These are phyloP conservation scores for Paramecium sexaurelia DNA, from an alignment of 73 alveolate species.

Conservation along the genomic window DNA sequence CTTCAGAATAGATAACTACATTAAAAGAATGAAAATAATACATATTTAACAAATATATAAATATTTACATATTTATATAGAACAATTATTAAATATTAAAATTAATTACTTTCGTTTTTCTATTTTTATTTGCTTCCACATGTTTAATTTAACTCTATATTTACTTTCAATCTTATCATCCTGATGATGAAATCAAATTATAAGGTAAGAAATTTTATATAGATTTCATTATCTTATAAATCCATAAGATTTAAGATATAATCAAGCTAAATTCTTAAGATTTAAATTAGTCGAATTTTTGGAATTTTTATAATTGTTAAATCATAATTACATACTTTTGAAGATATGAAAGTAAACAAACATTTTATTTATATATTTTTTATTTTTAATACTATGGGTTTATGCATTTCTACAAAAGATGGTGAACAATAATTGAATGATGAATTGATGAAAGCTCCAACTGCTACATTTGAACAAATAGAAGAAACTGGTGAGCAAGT, in stretches of 20 bases:
- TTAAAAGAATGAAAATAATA: background rate
- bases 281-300: too few relatives aligned
- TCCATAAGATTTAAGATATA: too few relatives aligned
- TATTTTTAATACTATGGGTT: slow-evolving; percentile 13
- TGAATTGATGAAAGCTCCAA: background rate
- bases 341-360: too few relatives aligned
- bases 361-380: background rate
- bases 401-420: slow-evolving; percentile 31
- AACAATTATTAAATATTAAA: background rate
- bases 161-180: too few relatives aligned
- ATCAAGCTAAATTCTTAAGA: too few relatives aligned
- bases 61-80: background rate
- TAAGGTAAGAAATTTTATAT: too few relatives aligned
- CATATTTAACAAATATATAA: background rate
- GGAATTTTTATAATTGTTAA: too few relatives aligned
- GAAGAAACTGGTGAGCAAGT: slow-evolving; percentile 1
- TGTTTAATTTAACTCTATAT: too few relatives aligned
- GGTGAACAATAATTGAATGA: slow-evolving; percentile 1
- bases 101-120: background rate
- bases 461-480: background rate
- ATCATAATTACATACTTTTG: too few relatives aligned
- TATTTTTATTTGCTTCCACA: too few relatives aligned
- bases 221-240: too few relatives aligned
- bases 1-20: background rate
- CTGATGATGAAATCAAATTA: too few relatives aligned